Conservation (phyloP, 345 rosid genomes). For the Physaria fendleri region DNA sequence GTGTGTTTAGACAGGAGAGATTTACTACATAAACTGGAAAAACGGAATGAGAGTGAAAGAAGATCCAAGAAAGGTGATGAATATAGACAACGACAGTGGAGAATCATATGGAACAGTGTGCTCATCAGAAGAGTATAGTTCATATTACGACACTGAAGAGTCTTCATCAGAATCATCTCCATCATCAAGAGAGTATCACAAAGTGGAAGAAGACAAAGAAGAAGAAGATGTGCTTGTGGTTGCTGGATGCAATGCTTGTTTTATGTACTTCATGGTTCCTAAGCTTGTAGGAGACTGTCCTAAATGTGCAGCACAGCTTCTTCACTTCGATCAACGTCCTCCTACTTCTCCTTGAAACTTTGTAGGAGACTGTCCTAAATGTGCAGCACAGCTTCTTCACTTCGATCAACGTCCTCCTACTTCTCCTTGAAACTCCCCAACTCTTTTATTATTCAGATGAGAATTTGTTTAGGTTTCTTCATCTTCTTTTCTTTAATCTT, state of each 20-base stretch:
- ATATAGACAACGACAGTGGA: conserved; percentile 3
- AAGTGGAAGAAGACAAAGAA: conserved; percentile 15
- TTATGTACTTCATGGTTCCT: conserved; percentile 91
- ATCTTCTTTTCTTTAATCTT: background rate
- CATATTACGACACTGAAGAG: conserved; percentile 58
- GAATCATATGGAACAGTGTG: conserved; percentile 36
- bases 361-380: conserved; percentile 76
- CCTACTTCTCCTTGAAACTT: conserved; percentile 38
- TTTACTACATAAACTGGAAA: conserved; percentile 79
- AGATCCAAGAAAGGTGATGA: conserved; percentile 41
- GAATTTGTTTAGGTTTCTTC: conserved; percentile 15
- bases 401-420: conserved; percentile 52
- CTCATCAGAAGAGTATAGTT: conserved; percentile 53
- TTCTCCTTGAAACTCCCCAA: conserved; percentile 30
- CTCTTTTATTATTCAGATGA: conserved; percentile 14
- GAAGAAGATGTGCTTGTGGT: conserved; percentile 63
- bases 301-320: conserved; percentile 68
- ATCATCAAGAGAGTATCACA: conserved; percentile 31
- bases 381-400: conserved; percentile 72
- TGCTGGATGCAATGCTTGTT: conserved; percentile 91
- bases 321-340: conserved; percentile 66
- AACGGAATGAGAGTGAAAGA: conserved; percentile 59
- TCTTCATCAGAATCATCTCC: conserved; percentile 62
- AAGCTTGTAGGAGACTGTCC: conserved; percentile 76
- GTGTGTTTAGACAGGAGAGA: conserved; percentile 64